A percentile compares a stretch with the other conserved stretches of the same genome.
phyloP scores from a whole-genome alignment of 2,329 filamentous ascomycete species.

The Trichoderma afroharzianum region DNA sequence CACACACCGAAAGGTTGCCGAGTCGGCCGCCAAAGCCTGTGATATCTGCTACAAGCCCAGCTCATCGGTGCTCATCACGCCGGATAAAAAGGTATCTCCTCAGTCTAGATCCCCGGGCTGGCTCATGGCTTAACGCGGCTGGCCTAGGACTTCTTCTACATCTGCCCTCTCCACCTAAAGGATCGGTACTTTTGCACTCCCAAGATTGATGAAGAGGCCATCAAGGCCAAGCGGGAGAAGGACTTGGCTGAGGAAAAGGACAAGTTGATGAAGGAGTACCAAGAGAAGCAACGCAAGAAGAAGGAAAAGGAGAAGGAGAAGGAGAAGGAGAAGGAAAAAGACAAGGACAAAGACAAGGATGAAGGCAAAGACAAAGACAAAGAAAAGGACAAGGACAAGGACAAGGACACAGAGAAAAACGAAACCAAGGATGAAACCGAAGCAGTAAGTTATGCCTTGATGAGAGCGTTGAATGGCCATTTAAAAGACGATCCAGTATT shows the following conservation, averaged over 20 bases:
- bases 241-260: conserved; percentile 62
- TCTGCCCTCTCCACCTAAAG: conserved; percentile 78
- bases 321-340: conserved; percentile 42
- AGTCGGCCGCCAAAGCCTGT: conserved; percentile 77
- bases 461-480: conserved; percentile 17
- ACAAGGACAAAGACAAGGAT: conserved; percentile 42
- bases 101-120: not conserved
- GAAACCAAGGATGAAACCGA: conserved; percentile 33
- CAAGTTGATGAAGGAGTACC: conserved; percentile 71
- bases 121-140: conserved; percentile 1
- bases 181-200: conserved; percentile 78
- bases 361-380: conserved; percentile 36
- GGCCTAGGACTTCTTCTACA: conserved; percentile 77
- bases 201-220: conserved; percentile 64
- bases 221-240: conserved; percentile 58
- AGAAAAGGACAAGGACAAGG: conserved; percentile 32
- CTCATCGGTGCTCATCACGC: conserved; percentile 80
- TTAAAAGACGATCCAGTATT: conserved; percentile 14
- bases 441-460: conserved; percentile 21
- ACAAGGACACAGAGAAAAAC: conserved; percentile 33
- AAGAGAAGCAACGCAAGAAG: conserved; percentile 66
- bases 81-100: conserved; percentile 72
- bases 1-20: conserved; percentile 80
- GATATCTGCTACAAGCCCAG: conserved; percentile 89
- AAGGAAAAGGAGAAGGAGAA: conserved; percentile 63